phyloP scores from a whole-genome alignment of 768 basidiomycete genomes.

The Termitomyces sp. region DNA sequence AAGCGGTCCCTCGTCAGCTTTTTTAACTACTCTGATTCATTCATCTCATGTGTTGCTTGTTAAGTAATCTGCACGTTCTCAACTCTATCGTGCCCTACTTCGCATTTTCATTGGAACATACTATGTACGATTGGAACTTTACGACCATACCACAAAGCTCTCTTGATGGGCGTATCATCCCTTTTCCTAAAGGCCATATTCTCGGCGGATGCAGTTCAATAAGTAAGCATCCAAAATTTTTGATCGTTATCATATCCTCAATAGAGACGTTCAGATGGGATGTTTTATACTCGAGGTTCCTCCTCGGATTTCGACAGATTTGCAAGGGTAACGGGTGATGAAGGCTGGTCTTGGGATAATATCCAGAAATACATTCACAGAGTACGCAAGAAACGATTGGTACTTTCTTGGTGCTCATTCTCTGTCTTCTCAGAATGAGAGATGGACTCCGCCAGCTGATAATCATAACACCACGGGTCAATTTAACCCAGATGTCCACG shows the following conservation, averaged over 20 bases:
- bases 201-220: constrained; percentile 28
- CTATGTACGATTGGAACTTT: constrained; percentile 25
- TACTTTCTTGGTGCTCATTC: neutral
- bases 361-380: constrained; percentile 8
- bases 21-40: neutral
- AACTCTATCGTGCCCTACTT: constrained; percentile 19
- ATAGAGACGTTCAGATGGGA: constrained; percentile 8
- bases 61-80: constrained; percentile 18
- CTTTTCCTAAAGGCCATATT: constrained; percentile 19
- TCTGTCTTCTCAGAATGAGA: constrained; percentile 19
- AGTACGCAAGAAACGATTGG: neutral
- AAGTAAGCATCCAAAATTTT: constrained; percentile 9
- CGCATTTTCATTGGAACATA: constrained; percentile 4
- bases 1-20: no score
- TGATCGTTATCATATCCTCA: neutral
- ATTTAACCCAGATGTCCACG: constrained; percentile 17
- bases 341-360: constrained; percentile 24
- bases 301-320: constrained; percentile 22
- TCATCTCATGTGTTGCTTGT: neutral
- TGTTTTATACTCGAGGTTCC: constrained; percentile 21
- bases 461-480: constrained; percentile 22
- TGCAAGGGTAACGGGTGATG: constrained; percentile 19
- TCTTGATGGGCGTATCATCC: constrained; percentile 14
- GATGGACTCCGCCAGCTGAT: constrained; percentile 16
- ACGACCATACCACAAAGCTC: constrained; percentile 20